phyloP scores from a whole-genome alignment of 2,329 filamentous ascomycete species.

The Trichoderma asperellum region DNA sequence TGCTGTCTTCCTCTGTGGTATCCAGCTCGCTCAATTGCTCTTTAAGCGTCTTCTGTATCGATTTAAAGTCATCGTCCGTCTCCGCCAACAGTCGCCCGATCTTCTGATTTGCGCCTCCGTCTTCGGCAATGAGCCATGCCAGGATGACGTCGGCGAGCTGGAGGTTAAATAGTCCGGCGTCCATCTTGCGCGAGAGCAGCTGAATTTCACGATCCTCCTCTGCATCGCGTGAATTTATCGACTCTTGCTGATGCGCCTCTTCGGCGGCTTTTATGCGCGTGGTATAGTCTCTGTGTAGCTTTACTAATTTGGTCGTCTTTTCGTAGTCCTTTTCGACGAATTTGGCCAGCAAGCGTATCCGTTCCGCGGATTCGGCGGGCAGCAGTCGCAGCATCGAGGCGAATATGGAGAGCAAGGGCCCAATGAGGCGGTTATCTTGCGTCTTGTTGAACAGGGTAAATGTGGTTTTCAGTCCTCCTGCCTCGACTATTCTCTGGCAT shows the following conservation, averaged over 20 bases:
- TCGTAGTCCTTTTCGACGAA: conserved; percentile 95
- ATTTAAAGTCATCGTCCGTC: conserved; percentile 65
- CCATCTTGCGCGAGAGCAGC: conserved; percentile 74
- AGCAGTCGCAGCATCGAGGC: conserved; percentile 78
- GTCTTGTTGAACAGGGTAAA: conserved; percentile 91
- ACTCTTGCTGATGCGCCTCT: conserved; percentile 51
- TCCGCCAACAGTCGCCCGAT: conserved; percentile 68
- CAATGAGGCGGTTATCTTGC: conserved; percentile 67
- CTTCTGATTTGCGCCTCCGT: conserved; percentile 70
- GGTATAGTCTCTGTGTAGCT: conserved; percentile 72
- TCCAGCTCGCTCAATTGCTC: conserved; percentile 60
- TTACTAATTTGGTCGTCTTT: conserved; percentile 75
- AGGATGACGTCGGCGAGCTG: conserved; percentile 84
- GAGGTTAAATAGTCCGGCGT: conserved; percentile 81
- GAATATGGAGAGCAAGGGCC: conserved; percentile 86
- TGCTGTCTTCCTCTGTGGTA: conserved; percentile 61
- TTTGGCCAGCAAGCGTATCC: conserved; percentile 87
- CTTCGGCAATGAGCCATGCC: conserved; percentile 91
- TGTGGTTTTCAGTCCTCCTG: conserved; percentile 78
- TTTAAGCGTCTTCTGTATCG: conserved; percentile 69
- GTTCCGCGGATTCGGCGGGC: conserved; percentile 73
- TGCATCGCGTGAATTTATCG: conserved; percentile 31
- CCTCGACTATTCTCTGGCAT: conserved; percentile 78
- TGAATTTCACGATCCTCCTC: conserved; percentile 65
- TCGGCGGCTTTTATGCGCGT: conserved; percentile 59